Evolutionary conservation across 2,329 filamentous ascomycete species (phyloP).

Genomic region (Exophiala mesophila): DNA sequence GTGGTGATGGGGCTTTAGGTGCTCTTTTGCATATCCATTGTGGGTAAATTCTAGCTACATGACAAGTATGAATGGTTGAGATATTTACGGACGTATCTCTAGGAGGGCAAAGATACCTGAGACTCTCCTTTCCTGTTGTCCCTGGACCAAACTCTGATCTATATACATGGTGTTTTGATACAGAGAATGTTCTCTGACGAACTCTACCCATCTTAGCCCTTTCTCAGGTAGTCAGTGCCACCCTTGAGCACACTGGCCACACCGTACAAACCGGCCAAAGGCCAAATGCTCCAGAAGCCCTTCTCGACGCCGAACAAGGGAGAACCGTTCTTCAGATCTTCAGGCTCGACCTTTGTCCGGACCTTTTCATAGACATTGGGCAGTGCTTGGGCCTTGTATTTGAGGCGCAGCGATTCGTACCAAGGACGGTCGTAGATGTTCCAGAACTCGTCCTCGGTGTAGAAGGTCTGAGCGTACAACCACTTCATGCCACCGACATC

Average conservation of each 20-base stretch:
- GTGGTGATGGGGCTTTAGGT: no score
- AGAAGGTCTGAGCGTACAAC: conserved; percentile 83
- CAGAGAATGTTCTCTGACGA: no score
- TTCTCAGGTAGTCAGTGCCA: conserved; percentile 24
- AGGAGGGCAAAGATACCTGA: no score
- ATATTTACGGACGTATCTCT: no score
- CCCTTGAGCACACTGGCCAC: conserved; percentile 22
- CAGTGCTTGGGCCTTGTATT: conserved; percentile 35
- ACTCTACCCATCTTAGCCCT: conserved; percentile 8
- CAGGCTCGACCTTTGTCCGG: conserved; percentile 27
- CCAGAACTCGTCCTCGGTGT: conserved; percentile 55
- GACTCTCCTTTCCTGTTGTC: no score
- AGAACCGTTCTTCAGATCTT: conserved; percentile 24
- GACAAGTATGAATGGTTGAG: no score
- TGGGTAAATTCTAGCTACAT: no score
- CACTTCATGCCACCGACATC: conserved; percentile 75
- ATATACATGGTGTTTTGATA: no score
- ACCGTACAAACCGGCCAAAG: conserved; percentile 23
- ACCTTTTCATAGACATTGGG: conserved; percentile 38
- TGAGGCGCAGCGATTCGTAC: conserved; percentile 37
- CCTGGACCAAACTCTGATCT: no score
- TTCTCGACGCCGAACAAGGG: conserved; percentile 14
- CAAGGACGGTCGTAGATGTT: conserved; percentile 35
- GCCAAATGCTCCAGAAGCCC: conserved; percentile 24
- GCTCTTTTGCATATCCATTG: no score